phyloP scores from a whole-genome alignment of 1,139 yeast genomes.

The Pneumocystis oryctolagi region DNA sequence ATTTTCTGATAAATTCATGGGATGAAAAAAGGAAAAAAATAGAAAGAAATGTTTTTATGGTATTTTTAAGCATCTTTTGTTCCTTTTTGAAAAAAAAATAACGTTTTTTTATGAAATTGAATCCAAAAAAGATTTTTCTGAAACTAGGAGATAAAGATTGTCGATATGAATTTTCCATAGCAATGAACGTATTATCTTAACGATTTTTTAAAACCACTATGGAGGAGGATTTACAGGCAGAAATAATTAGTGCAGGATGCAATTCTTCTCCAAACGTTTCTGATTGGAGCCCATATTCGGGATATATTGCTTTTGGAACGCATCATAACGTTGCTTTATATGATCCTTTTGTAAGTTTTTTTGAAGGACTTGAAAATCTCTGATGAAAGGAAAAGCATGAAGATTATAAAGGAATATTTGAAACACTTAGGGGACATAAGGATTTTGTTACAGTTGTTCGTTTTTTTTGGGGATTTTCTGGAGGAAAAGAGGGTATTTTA shows the following conservation, averaged over 20 bases:
- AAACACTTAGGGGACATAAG: conserved; percentile 22
- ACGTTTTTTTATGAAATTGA: background rate
- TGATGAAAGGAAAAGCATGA: background rate
- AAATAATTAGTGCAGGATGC: background rate
- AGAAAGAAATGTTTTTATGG: too few species aligned
- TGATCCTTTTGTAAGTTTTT: conserved; percentile 5
- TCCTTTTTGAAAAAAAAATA: background rate
- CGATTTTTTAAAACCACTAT: background rate
- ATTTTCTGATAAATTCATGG: background rate
- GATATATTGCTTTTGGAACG: conserved; percentile 8
- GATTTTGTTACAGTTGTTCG: conserved; percentile 23
- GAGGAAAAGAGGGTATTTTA: conserved; percentile 29
- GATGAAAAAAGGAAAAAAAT: background rate
- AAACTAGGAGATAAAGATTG: background rate
- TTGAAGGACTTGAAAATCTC: background rate
- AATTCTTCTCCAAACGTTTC: background rate
- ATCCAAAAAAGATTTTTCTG: background rate
- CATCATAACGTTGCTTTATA: conserved; percentile 5
- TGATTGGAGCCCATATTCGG: background rate
- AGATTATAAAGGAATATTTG: conserved; percentile 12
- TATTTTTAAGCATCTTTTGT: background rate
- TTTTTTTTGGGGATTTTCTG: conserved; percentile 20
- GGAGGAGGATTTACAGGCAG: background rate
- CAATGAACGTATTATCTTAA: background rate
- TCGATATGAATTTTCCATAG: background rate